These are phyloP conservation scores for Phalaenopsis hybrid DNA, from an alignment of 116 monocot species.

Conservation along the genomic window DNA sequence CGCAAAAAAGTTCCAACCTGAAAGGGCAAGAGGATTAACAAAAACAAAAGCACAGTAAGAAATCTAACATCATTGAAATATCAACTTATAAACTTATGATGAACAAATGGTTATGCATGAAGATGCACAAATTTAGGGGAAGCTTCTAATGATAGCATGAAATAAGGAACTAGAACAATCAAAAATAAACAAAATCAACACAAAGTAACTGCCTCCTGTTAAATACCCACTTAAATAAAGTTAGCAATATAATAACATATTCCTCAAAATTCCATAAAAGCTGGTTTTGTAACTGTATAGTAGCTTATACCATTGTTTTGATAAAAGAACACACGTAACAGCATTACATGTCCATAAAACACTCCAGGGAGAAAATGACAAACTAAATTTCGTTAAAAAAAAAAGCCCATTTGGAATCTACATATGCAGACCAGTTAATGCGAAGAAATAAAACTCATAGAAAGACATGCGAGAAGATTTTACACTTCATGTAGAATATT, in stretches of 20 bases:
- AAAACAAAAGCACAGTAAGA: not conserved
- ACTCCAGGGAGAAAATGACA: not conserved
- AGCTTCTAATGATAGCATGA: conserved; percentile 4
- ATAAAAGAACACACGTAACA: not conserved
- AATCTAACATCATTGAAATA: not conserved
- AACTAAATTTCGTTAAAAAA: conserved; percentile 11
- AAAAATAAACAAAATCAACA: not conserved
- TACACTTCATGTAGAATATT: not conserved
- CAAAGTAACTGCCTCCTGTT: not conserved
- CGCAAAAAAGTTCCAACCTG: conserved; percentile 93
- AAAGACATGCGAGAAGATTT: not conserved
- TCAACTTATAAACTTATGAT: not conserved
- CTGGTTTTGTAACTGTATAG: not conserved
- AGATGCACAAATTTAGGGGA: not conserved
- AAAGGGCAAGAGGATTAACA: not conserved
- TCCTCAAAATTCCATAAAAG: not conserved
- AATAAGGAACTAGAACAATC: not conserved
- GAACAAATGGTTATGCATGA: conserved; percentile 1
- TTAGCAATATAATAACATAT: not conserved
- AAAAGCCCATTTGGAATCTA: not conserved
- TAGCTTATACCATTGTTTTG: not conserved
- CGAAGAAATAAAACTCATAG: not conserved
- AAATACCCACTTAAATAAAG: not conserved
- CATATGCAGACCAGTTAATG: not conserved
- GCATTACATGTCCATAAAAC: not conserved